These are phyloP conservation scores for Diophrys appendiculata DNA, from an alignment of 73 alveolate species.

Conservation along the genomic window DNA sequence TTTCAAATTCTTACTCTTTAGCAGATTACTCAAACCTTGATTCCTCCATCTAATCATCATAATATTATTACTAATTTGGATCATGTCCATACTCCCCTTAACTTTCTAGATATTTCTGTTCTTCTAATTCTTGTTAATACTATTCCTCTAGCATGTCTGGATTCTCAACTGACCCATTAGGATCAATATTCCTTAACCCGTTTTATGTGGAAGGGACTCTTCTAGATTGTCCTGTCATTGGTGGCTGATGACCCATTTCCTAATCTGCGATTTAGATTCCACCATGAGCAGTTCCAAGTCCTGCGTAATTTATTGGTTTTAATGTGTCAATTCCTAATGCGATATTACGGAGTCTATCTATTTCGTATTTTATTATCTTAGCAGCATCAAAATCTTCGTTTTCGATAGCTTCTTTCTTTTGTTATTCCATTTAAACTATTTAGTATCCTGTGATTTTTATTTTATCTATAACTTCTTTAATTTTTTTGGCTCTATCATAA, in stretches of 20 bases:
- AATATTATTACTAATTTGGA: too few species aligned
- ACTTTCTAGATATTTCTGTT: too few species aligned
- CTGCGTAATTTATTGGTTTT: slow-evolving; percentile 1
- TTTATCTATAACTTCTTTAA: slow-evolving; percentile 89
- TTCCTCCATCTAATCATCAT: too few species aligned
- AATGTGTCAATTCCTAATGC: slow-evolving; percentile 46
- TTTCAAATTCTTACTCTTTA: neutral
- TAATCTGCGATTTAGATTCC: neutral
- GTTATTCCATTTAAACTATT: slow-evolving; percentile 73
- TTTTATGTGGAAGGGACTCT: neutral
- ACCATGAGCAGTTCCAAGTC: neutral
- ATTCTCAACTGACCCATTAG: too few species aligned
- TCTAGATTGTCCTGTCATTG: neutral
- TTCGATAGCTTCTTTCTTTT: slow-evolving; percentile 77
- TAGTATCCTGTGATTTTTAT: slow-evolving; percentile 80
- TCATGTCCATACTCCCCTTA: too few species aligned
- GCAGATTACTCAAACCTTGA: neutral
- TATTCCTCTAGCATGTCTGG: too few species aligned
- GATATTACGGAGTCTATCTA: slow-evolving; percentile 70
- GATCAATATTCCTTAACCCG: neutral
- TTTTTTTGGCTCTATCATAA: slow-evolving; percentile 74
- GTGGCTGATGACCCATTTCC: neutral
- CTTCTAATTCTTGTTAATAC: too few species aligned
- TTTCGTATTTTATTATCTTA: slow-evolving; percentile 73
- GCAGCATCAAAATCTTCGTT: slow-evolving; percentile 88